These are phyloP conservation scores for Eucalyptus grandis DNA, from an alignment of 345 rosid species.

Conservation along the genomic window DNA sequence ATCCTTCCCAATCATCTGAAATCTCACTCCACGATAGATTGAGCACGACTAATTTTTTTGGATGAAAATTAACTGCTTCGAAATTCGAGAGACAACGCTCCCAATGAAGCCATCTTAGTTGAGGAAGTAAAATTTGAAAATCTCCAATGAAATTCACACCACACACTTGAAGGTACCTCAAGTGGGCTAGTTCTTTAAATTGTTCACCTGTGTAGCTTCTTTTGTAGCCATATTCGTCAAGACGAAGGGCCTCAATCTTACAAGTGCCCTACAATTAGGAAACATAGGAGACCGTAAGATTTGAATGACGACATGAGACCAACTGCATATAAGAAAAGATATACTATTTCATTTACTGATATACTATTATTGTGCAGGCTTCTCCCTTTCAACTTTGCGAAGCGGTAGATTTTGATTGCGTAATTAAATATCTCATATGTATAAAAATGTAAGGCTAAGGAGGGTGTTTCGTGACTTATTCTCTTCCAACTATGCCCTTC, in stretches of 20 bases:
- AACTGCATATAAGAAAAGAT: background rate
- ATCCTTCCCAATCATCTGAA: background rate
- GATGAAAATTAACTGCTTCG: background rate
- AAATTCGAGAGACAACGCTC: background rate
- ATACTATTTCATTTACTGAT: background rate
- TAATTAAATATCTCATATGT: too few species aligned
- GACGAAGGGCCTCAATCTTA: background rate
- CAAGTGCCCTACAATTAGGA: background rate
- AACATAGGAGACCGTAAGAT: background rate
- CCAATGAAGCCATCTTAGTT: background rate
- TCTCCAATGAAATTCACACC: background rate
- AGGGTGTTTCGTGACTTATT: too few species aligned
- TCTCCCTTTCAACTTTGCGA: too few species aligned
- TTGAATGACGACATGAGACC: background rate
- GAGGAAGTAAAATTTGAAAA: background rate
- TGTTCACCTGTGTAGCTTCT: background rate
- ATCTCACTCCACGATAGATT: background rate
- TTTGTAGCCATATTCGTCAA: background rate
- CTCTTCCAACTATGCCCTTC: too few species aligned
- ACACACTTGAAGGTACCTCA: background rate
- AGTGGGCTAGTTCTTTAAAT: background rate
- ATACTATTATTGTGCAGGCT: too few species aligned
- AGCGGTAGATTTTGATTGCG: too few species aligned
- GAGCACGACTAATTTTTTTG: background rate
- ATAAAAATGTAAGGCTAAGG: too few species aligned